Evolutionary conservation across 176 grass and related monocot genomes (phyloP).

Genomic region (Tuctoria greenei): DNA sequence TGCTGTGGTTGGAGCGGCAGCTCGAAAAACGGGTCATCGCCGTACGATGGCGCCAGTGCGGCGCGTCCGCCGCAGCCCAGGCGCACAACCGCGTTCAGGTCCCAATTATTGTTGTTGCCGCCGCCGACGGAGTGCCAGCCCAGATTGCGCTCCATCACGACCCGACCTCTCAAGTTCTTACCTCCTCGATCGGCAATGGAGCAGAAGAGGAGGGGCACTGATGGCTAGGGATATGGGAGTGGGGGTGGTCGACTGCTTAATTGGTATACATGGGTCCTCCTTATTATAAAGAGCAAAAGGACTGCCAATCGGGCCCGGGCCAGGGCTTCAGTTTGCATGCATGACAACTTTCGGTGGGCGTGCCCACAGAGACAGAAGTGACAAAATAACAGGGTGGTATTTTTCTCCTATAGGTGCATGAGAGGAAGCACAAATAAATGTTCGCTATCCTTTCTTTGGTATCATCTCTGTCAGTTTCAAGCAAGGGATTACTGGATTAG

Average conservation of each 20-base stretch:
- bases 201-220: too few species aligned
- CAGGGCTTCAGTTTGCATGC: too few species aligned
- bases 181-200: not conserved
- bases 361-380: not conserved
- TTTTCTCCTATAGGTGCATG: not conserved
- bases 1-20: not conserved
- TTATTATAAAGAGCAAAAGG: too few species aligned
- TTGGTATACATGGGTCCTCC: too few species aligned
- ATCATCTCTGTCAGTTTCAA: not conserved
- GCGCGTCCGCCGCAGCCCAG: slow-evolving; percentile 16
- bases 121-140: slow-evolving; percentile 11
- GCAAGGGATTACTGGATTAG: not conserved
- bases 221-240: too few species aligned
- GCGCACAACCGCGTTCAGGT: slow-evolving; percentile 66
- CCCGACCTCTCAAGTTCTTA: not conserved
- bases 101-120: slow-evolving; percentile 63
- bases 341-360: too few species aligned
- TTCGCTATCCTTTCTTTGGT: not conserved
- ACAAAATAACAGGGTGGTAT: not conserved
- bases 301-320: too few species aligned
- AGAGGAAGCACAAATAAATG: too few species aligned
- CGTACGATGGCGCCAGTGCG: not conserved
- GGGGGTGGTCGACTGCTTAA: too few species aligned
- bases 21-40: too few species aligned
- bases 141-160: slow-evolving; percentile 9